These are phyloP conservation scores for Aspergillus amoenus DNA, from an alignment of 2,329 filamentous ascomycete genomes.

Conservation along the genomic window DNA sequence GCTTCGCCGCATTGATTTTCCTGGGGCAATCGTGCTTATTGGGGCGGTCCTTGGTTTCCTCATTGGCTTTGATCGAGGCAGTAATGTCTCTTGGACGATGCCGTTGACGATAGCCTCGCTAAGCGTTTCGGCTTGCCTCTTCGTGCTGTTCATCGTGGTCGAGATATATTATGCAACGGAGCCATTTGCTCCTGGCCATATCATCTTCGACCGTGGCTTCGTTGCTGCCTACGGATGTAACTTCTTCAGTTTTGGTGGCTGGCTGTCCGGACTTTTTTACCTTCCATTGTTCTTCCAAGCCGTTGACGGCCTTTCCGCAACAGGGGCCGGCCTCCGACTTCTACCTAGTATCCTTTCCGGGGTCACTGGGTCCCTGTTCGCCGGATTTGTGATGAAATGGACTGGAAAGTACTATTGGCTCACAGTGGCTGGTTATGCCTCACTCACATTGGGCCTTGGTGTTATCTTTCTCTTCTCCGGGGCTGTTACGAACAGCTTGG, in stretches of 20 bases:
- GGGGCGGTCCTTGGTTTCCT: conserved; percentile 65
- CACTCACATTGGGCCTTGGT: conserved; percentile 56
- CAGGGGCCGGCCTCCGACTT: conserved; percentile 63
- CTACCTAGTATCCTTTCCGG: conserved; percentile 64
- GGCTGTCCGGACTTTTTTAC: conserved; percentile 65
- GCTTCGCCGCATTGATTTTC: conserved; percentile 68
- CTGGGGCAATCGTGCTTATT: conserved; percentile 67
- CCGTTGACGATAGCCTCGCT: conserved; percentile 60
- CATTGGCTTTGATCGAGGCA: conserved; percentile 69
- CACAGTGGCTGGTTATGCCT: conserved; percentile 57
- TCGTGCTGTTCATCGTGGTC: conserved; percentile 65
- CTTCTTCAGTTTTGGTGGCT: conserved; percentile 67
- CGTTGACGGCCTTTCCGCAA: conserved; percentile 63
- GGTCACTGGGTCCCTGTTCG: conserved; percentile 64
- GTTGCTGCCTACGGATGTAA: conserved; percentile 69
- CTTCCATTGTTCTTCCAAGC: conserved; percentile 78
- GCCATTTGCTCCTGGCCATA: conserved; percentile 72
- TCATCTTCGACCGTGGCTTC: conserved; percentile 67
- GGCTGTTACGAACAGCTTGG: conserved; percentile 48
- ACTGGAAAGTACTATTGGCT: conserved; percentile 72
- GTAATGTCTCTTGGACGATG: conserved; percentile 67
- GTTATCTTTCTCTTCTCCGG: conserved; percentile 60
- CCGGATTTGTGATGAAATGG: conserved; percentile 66
- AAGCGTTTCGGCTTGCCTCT: conserved; percentile 56
- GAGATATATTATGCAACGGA: conserved; percentile 67